These are phyloP conservation scores for Rhodotorula taiwanensis DNA, from an alignment of 768 basidiomycete species.

Conservation along the genomic window DNA sequence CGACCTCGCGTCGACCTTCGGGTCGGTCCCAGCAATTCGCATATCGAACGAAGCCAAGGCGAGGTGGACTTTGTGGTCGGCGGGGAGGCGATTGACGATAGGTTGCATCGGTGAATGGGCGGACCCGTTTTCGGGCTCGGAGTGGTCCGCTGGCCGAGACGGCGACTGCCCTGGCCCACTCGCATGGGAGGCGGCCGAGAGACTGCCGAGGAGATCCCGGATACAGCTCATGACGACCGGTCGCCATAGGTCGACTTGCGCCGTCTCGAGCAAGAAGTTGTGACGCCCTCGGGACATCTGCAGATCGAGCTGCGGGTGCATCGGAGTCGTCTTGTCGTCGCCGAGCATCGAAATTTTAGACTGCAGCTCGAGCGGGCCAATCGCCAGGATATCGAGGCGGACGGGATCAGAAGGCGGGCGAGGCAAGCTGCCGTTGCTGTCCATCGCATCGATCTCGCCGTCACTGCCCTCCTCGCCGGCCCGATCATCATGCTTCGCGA, in stretches of 20 bases:
- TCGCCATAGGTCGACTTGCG: constrained; percentile 65
- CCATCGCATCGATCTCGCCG: neutral
- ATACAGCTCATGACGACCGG: constrained; percentile 55
- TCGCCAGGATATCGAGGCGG: constrained; percentile 25
- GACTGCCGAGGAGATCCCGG: constrained; percentile 49
- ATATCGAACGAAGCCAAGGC: constrained; percentile 60
- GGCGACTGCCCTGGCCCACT: constrained; percentile 40
- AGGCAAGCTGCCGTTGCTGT: neutral
- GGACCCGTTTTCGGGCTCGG: constrained; percentile 9
- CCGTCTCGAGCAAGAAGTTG: constrained; percentile 53
- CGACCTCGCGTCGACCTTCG: constrained; percentile 63
- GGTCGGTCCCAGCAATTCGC: constrained; percentile 69
- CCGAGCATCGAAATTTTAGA: constrained; percentile 8
- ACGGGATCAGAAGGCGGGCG: constrained; percentile 24
- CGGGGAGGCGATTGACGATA: constrained; percentile 49
- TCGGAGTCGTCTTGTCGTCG: constrained; percentile 1
- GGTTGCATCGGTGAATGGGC: constrained; percentile 9
- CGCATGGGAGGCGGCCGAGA: constrained; percentile 37
- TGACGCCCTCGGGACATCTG: constrained; percentile 48
- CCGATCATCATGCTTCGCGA: constrained; percentile 6
- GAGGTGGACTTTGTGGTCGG: constrained; percentile 55
- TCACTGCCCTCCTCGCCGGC: neutral
- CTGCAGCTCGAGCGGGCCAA: constrained; percentile 25
- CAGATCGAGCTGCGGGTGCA: constrained; percentile 15
- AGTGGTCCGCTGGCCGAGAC: neutral